These are phyloP conservation scores for Candida qinlingensis DNA, from an alignment of 805 yeast species.

Conservation along the genomic window DNA sequence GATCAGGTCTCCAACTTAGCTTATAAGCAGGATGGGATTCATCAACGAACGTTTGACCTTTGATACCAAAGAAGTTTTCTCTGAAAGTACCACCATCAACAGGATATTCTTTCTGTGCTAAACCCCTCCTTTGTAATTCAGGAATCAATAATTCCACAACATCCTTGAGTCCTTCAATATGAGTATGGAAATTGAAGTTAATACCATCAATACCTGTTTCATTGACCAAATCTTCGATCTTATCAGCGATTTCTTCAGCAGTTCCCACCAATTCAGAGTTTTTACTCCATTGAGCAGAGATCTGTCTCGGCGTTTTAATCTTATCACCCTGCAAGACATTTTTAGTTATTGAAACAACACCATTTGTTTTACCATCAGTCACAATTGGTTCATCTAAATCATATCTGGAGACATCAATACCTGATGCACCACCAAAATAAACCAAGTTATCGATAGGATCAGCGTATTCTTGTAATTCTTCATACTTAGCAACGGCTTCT, in stretches of 20 bases:
- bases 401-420: conserved; percentile 36
- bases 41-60: conserved; percentile 19
- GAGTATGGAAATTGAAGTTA: conserved; percentile 34
- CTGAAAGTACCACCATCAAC: conserved; percentile 31
- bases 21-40: conserved; percentile 5
- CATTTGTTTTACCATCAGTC: conserved; percentile 14
- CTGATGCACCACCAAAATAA: conserved; percentile 41
- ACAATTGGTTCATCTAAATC: conserved; percentile 37
- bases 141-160: conserved; percentile 34
- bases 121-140: conserved; percentile 32
- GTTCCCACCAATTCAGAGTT: conserved; percentile 28
- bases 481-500: conserved; percentile 34
- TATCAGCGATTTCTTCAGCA: conserved; percentile 35
- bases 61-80: conserved; percentile 26
- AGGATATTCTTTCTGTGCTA: conserved; percentile 27
- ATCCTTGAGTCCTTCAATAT: conserved; percentile 36
- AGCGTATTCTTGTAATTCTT: conserved; percentile 27
- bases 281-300: conserved; percentile 21
- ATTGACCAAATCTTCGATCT: conserved; percentile 35
- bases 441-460: conserved; percentile 36
- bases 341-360: neutral
- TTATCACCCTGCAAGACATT: neutral
- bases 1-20: neutral
- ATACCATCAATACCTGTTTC: conserved; percentile 37
- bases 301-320: conserved; percentile 1